Evolutionary conservation across 805 yeast genomes (phyloP).

Genomic region (Teunomyces stri): DNA sequence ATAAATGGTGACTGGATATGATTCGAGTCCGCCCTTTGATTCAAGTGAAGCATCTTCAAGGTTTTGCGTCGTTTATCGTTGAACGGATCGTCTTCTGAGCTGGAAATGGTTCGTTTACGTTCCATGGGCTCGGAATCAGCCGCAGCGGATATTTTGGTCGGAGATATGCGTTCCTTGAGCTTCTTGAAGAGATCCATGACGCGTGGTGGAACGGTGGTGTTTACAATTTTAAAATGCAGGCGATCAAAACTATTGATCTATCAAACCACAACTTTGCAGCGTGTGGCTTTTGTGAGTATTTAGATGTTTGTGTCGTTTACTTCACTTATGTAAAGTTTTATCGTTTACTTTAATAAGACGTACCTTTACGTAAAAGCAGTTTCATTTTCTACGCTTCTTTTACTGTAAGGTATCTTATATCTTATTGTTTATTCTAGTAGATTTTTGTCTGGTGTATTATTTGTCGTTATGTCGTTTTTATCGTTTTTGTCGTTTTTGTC

Average conservation of each 20-base stretch:
- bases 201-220: not conserved
- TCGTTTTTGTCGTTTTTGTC: not conserved
- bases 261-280: no score
- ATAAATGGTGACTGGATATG: conserved; percentile 9
- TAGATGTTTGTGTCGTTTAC: no score
- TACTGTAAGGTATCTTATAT: not conserved
- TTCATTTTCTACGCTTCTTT: not conserved
- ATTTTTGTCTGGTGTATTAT: not conserved
- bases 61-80: conserved; percentile 16
- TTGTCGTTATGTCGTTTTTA: not conserved
- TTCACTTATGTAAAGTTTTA: no score
- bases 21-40: not conserved
- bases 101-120: conserved; percentile 6
- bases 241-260: no score
- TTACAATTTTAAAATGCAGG: not conserved
- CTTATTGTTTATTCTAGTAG: no score
- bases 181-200: conserved; percentile 13
- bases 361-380: no score
- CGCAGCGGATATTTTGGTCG: conserved; percentile 9
- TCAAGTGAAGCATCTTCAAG: not conserved
- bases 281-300: no score
- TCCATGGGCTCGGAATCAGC: conserved; percentile 6
- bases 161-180: conserved; percentile 24
- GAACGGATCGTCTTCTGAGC: conserved; percentile 27
- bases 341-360: no score